Evolutionary conservation across 768 basidiomycete genomes (phyloP).

Genomic region (Kwoniella shandongensis): DNA sequence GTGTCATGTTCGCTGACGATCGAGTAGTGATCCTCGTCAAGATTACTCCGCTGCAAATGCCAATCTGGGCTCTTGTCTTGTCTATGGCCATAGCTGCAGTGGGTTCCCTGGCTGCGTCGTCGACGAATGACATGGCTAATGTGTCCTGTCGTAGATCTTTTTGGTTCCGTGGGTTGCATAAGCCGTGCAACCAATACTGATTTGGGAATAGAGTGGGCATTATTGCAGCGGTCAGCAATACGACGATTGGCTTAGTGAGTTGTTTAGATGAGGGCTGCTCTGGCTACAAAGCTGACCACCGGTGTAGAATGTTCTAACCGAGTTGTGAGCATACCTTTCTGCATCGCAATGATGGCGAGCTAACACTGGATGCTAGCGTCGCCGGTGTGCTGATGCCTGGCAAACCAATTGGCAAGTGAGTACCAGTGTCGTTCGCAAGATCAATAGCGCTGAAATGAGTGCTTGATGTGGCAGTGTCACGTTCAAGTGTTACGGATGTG

Average conservation of each 20-base stretch:
- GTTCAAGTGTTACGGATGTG: conserved; percentile 52
- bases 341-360: too few species aligned
- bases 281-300: conserved; percentile 9
- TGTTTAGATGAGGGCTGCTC: not conserved
- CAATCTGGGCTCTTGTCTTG: conserved; percentile 51
- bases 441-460: conserved; percentile 4
- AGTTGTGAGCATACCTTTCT: conserved; percentile 43
- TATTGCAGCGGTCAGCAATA: conserved; percentile 52
- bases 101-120: conserved; percentile 3
- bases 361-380: conserved; percentile 40
- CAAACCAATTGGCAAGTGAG: conserved; percentile 53
- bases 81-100: conserved; percentile 49
- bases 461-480: conserved; percentile 34
- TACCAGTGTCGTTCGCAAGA: not conserved
- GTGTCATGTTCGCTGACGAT: conserved; percentile 6
- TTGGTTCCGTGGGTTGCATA: conserved; percentile 42
- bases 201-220: conserved; percentile 42
- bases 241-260: conserved; percentile 51
- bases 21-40: conserved; percentile 45
- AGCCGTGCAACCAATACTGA: not conserved
- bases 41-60: conserved; percentile 51
- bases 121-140: not conserved
- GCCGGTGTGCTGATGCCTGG: conserved; percentile 52
- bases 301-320: conserved; percentile 53
- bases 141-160: conserved; percentile 33